A percentile compares a stretch with the other conserved stretches of the same genome.
Conservation (phyloP, 306 rosid species). For the Fagus sylvatica region DNA sequence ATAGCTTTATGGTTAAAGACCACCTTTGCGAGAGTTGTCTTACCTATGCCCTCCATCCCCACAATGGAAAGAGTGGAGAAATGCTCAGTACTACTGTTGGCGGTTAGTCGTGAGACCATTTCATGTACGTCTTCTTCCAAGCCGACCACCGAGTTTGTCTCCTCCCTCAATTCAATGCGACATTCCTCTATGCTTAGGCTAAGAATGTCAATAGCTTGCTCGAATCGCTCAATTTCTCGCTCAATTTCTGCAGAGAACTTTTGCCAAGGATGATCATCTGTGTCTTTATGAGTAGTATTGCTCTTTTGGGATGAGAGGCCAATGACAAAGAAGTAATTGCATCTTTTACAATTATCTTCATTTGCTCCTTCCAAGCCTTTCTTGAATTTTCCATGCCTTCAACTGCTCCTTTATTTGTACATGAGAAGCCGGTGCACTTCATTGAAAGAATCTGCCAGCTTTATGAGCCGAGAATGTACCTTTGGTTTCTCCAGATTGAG, state of each 20-base stretch:
- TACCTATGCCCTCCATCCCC: conserved; percentile 48
- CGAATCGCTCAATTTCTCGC: conserved; percentile 15
- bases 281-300: neutral
- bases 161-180: conserved; percentile 3
- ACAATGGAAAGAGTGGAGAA: conserved; percentile 22
- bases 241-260: neutral
- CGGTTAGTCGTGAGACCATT: conserved; percentile 20
- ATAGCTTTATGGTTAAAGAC: conserved; percentile 19
- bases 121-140: conserved; percentile 19
- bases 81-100: neutral
- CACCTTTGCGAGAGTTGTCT: conserved; percentile 42
- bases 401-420: neutral
- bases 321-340: too few relatives aligned
- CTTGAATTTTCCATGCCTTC: neutral
- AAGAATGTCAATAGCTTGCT: conserved; percentile 1
- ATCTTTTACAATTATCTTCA: too few relatives aligned
- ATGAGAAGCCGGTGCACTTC: neutral
- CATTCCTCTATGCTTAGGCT: conserved; percentile 5
- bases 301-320: neutral
- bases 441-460: neutral
- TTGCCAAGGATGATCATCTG: neutral
- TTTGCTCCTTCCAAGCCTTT: conserved; percentile 18
- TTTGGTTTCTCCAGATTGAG: too few relatives aligned
- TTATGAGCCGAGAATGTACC: too few relatives aligned
- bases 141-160: conserved; percentile 25